A percentile compares a stretch with the other conserved stretches of the same genome.
These are phyloP conservation scores for Punica granatum DNA, from an alignment of 345 rosid species.

Conservation along the genomic window DNA sequence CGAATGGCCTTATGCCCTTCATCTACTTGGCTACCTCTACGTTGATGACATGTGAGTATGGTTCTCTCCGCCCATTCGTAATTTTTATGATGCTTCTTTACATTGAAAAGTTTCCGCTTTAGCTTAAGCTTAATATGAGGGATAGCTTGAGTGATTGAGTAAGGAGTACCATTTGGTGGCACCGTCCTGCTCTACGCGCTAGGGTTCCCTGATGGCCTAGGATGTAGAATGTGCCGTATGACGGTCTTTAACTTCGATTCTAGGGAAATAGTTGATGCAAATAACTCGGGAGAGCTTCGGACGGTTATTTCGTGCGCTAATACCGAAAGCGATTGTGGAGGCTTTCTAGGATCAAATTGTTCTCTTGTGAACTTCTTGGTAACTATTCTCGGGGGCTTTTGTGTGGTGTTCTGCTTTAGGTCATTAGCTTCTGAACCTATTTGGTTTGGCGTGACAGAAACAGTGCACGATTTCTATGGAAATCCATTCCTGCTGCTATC, in stretches of 20 bases:
- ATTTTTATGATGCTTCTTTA: background rate
- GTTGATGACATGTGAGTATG: slow-evolving; percentile 49
- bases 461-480: slow-evolving; percentile 80
- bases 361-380: background rate
- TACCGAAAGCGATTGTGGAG: background rate
- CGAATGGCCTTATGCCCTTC: slow-evolving; percentile 90
- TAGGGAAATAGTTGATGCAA: background rate
- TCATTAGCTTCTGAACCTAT: background rate
- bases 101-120: background rate
- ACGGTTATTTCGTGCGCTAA: background rate
- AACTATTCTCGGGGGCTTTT: background rate
- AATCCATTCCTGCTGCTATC: slow-evolving; percentile 50
- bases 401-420: background rate
- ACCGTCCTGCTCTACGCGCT: background rate
- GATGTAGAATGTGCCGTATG: background rate
- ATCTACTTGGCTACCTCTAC: slow-evolving; percentile 65
- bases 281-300: background rate
- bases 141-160: background rate
- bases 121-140: background rate
- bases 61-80: background rate
- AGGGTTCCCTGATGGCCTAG: background rate
- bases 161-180: background rate
- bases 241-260: background rate
- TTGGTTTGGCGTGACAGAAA: slow-evolving; percentile 35
- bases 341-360: background rate